Conservation (phyloP, 78 protist genomes). For the Pigoraptor vietnamica region DNA sequence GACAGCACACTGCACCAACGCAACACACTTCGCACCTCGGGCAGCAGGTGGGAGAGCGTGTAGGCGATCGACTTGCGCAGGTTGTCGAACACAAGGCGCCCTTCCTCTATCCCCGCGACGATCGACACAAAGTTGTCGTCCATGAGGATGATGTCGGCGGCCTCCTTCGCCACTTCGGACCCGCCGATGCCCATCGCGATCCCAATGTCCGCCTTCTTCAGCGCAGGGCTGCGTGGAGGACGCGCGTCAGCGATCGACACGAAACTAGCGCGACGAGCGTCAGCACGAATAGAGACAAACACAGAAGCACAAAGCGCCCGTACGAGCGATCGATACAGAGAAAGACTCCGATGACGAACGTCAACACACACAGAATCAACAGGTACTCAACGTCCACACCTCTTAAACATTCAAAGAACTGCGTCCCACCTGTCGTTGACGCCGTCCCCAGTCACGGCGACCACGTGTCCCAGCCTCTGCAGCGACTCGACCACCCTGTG, state of each 20-base stretch:
- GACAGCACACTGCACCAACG: slow-evolving; percentile 80
- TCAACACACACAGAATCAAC: no score
- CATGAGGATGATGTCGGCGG: slow-evolving; percentile 86
- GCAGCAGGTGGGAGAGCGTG: slow-evolving; percentile 85
- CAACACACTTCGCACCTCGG: slow-evolving; percentile 81
- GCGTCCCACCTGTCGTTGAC: slow-evolving; percentile 83
- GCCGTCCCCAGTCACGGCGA: slow-evolving; percentile 95
- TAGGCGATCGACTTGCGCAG: slow-evolving; percentile 90
- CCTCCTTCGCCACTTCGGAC: slow-evolving; percentile 90
- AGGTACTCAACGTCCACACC: no score
- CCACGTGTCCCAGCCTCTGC: slow-evolving; percentile 73
- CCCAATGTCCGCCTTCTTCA: slow-evolving; percentile 91
- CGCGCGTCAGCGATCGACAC: no score
- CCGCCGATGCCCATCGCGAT: slow-evolving; percentile 88
- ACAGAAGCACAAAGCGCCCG: no score
- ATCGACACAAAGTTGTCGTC: slow-evolving; percentile 94
- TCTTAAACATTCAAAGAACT: no score
- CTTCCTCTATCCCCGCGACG: slow-evolving; percentile 72
- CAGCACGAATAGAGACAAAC: no score
- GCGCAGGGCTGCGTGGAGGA: slow-evolving; percentile 94
- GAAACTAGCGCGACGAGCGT: no score
- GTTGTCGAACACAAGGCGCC: slow-evolving; percentile 61
- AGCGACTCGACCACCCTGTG: slow-evolving; percentile 74
- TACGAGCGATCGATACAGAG: no score
- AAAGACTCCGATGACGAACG: no score